Evolutionary conservation across 1,139 yeast genomes (phyloP).

Genomic region (Sugiyamaella xylanicola): DNA sequence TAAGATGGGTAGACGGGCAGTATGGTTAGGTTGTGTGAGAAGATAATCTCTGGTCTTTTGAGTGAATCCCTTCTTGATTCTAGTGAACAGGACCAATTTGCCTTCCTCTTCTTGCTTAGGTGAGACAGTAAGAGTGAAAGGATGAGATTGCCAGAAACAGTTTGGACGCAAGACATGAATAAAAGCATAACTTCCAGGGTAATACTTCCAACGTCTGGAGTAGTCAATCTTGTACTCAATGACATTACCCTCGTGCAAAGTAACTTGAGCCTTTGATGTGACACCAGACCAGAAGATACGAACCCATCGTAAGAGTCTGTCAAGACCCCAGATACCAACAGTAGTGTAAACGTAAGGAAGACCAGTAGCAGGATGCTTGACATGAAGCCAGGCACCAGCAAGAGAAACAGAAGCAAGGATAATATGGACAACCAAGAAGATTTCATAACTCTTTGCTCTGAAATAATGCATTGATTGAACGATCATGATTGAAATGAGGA

Average conservation of each 20-base stretch:
- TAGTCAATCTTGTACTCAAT: conserved; percentile 37
- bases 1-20: conserved; percentile 30
- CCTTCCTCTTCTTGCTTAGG: conserved; percentile 29
- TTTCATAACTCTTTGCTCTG: conserved; percentile 63
- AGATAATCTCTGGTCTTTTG: conserved; percentile 29
- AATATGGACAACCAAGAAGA: conserved; percentile 62
- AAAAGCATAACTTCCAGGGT: conserved; percentile 63
- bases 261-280: conserved; percentile 45
- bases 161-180: conserved; percentile 51
- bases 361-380: conserved; percentile 41
- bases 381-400: conserved; percentile 63
- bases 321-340: conserved; percentile 47
- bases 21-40: conserved; percentile 14
- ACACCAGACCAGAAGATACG: conserved; percentile 49
- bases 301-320: conserved; percentile 43
- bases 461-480: conserved; percentile 53
- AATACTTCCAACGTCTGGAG: conserved; percentile 45
- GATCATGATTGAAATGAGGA: conserved; percentile 47
- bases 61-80: conserved; percentile 30
- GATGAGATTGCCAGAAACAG: conserved; percentile 64
- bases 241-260: conserved; percentile 45
- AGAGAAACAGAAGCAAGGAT: conserved; percentile 58
- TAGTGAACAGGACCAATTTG: conserved; percentile 38
- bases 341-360: conserved; percentile 57
- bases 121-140: conserved; percentile 56